Evolutionary conservation across 2,329 filamentous ascomycete genomes (phyloP), one percentile per base, ranked within the genome.

Genomic region (Exophiala alcalophila): DNA sequence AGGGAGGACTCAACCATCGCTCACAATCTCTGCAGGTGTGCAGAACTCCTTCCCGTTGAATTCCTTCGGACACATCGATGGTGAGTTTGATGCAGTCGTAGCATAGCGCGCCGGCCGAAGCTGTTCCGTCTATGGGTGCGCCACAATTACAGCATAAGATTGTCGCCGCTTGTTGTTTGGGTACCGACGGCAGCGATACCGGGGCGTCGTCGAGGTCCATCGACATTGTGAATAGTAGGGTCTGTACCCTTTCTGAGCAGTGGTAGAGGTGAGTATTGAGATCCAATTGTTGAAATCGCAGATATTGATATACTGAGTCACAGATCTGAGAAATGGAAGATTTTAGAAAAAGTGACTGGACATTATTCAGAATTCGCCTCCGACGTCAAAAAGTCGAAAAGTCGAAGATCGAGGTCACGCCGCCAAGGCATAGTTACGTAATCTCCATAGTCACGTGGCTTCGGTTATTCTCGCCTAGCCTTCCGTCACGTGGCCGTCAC

Each of bases 131-230:
- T 60, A 98, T 95, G 26, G 91, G 84, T 48, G 87, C 89, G 61
- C 91, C 92, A 67, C 92, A 98, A 75, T 97, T 95, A 73, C 88
- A 95, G 69, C 92, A 98, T 45, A 98, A 84, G 62, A 97, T 95
- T n/a, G 82, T 86, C 47, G 18, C 55, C 62, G 60, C 47, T 65
- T 62, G 43, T 41, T 40, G 39, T 26, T 42, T 38, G 15, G 49
- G 45, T 14, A 47, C 27, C 3, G 52, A 49, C 25, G 52, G 50
- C 12, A 55, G 44, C n/a, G 74, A 69, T 36, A 79, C 69, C 34
- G 74, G 73, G 18, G 66, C 68, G 63, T 80, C 77, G 49, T 80
- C 77, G 49, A 79, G 50, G 59, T 80, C 77, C 77, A 80, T 80
- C 61, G 71, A 72, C 72, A 76, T 76, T 14, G 54, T 67, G 57